Evolutionary conservation across 192 early-diverging fungal genomes (phyloP).

Genomic region (Backusella luteola): DNA sequence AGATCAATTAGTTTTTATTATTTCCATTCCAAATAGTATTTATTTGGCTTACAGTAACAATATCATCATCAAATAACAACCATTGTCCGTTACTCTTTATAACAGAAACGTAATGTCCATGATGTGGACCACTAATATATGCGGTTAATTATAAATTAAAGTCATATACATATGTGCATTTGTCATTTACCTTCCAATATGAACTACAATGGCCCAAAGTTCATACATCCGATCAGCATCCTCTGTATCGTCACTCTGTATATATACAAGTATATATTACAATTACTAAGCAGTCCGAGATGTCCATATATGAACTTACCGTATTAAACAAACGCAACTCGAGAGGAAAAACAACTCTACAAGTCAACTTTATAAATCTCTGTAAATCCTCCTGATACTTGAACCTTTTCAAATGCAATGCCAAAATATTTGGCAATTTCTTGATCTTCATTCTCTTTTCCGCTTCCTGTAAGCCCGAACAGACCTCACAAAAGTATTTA

Average conservation of each 20-base stretch:
- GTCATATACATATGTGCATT: background rate
- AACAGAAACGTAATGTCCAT: conserved; percentile 95
- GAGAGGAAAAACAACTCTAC: conserved; percentile 92
- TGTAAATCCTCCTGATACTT: conserved; percentile 94
- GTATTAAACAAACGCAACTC: conserved; percentile 95
- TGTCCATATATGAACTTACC: conserved; percentile 34
- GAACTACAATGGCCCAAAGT: conserved; percentile 88
- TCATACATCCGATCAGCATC: conserved; percentile 85
- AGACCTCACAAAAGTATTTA: conserved; percentile 97
- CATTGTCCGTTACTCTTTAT: conserved; percentile 84
- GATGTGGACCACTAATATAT: conserved; percentile 74
- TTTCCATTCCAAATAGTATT: background rate
- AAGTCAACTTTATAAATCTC: conserved; percentile 89
- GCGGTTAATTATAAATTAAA: background rate
- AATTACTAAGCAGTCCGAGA: background rate
- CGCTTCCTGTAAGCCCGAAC: conserved; percentile 93
- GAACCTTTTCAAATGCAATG: conserved; percentile 95
- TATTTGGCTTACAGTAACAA: conserved; percentile 62
- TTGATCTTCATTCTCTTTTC: conserved; percentile 98
- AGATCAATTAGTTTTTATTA: background rate
- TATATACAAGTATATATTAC: background rate
- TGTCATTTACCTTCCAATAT: conserved; percentile 75
- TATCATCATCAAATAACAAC: conserved; percentile 96
- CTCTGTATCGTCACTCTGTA: conserved; percentile 74
- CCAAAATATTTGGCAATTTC: conserved; percentile 88